phyloP scores from a whole-genome alignment of 306 rosid genomes.

The Luffa aegyptiaca region DNA sequence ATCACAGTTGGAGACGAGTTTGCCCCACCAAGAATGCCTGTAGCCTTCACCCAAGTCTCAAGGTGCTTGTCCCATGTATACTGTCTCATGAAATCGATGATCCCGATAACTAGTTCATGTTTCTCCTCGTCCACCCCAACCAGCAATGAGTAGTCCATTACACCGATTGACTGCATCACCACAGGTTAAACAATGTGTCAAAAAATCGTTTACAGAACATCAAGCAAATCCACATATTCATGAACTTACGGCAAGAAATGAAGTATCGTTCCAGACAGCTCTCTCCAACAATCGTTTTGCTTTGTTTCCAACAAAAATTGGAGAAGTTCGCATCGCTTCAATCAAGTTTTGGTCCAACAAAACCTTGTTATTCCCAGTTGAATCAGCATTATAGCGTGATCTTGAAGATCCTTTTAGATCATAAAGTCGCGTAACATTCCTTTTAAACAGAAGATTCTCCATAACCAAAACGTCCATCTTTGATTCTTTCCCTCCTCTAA shows the following conservation, averaged over 20 bases:
- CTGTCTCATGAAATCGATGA: constrained; percentile 95
- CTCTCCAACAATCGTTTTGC: constrained; percentile 81
- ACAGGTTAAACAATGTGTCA: not conserved
- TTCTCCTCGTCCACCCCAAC: constrained; percentile 95
- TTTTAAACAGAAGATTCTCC: constrained; percentile 90
- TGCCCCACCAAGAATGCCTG: constrained; percentile 93
- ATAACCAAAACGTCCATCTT: constrained; percentile 88
- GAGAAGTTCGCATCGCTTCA: constrained; percentile 96
- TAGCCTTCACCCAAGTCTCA: constrained; percentile 95
- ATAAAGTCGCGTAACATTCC: constrained; percentile 65
- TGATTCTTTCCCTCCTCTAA: constrained; percentile 81
- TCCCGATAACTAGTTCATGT: constrained; percentile 83
- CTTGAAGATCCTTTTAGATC: constrained; percentile 96
- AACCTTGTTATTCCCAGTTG: constrained; percentile 77
- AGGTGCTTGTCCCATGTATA: constrained; percentile 99
- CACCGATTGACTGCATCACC: constrained; percentile 66
- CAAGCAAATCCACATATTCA: not conserved
- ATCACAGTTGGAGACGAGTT: constrained; percentile 83
- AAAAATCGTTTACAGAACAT: not conserved
- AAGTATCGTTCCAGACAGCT: constrained; percentile 95
- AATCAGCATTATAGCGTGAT: constrained; percentile 85
- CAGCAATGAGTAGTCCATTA: constrained; percentile 93
- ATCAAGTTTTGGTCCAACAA: constrained; percentile 87
- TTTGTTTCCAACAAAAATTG: constrained; percentile 91
- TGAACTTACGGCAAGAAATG: constrained; percentile 84